Percentiles rank a stretch among this genome's conserved stretches.
phyloP scores from a whole-genome alignment of 805 yeast species.

The Saturnispora mendoncae region DNA sequence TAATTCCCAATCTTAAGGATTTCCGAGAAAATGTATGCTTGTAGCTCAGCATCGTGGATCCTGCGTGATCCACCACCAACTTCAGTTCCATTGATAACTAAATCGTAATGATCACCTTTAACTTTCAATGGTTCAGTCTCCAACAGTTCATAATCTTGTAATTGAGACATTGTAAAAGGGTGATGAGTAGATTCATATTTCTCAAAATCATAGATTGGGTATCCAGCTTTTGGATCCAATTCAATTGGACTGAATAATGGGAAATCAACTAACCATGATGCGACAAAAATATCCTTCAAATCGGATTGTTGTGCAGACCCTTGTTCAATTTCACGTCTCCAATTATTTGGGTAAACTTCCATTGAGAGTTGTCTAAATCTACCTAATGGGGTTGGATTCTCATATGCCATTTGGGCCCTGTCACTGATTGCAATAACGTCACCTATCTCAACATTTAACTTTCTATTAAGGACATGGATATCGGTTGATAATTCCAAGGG shows the following conservation, averaged over 20 bases:
- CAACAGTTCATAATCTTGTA: constrained; percentile 55
- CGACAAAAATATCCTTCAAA: constrained; percentile 40
- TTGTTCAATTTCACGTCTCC: constrained; percentile 34
- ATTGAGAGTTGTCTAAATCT: constrained; percentile 70
- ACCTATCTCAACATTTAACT: constrained; percentile 45
- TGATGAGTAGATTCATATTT: constrained; percentile 76
- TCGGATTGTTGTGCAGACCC: constrained; percentile 15
- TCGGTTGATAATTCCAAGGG: constrained; percentile 13
- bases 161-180: constrained; percentile 89
- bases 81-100: constrained; percentile 90
- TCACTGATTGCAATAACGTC: constrained; percentile 74
- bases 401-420: constrained; percentile 63
- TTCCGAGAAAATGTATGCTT: constrained; percentile 58
- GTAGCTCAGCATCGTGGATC: constrained; percentile 79
- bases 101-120: constrained; percentile 87
- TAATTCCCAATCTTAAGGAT: constrained; percentile 54
- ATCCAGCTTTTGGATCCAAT: constrained; percentile 24
- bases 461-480: constrained; percentile 20
- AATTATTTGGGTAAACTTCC: constrained; percentile 39
- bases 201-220: constrained; percentile 51
- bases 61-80: constrained; percentile 97
- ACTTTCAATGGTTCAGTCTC: constrained; percentile 50
- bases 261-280: constrained; percentile 83
- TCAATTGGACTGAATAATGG: constrained; percentile 83
- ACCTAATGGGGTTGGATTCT: constrained; percentile 94